Percentiles rank a stretch among this genome's conserved stretches.
phyloP scores from a whole-genome alignment of 1,284 basidiomycete species.

The Fomitiporia mediterranea region DNA sequence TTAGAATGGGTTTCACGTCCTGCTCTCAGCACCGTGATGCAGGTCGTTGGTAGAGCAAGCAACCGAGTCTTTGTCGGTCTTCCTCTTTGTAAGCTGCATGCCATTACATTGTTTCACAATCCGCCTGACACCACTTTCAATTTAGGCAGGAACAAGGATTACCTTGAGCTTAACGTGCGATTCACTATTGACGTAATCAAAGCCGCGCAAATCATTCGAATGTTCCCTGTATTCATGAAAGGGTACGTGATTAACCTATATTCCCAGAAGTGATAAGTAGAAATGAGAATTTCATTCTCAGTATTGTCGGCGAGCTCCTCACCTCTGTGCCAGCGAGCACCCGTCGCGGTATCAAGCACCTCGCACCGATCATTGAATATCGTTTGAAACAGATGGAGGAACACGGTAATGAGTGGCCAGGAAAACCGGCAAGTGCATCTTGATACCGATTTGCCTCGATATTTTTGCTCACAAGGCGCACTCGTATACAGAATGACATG shows the following conservation, averaged over 20 bases:
- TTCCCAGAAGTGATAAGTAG: neutral
- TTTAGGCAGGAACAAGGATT: conserved; percentile 40
- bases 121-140: neutral
- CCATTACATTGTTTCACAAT: neutral
- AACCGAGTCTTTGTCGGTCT: conserved; percentile 40
- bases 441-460: neutral
- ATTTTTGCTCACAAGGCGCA: neutral
- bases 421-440: conserved; percentile 34
- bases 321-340: conserved; percentile 9
- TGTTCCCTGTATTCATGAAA: conserved; percentile 37
- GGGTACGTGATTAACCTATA: conserved; percentile 28
- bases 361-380: conserved; percentile 36
- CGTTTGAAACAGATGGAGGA: conserved; percentile 30
- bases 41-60: conserved; percentile 35
- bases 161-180: conserved; percentile 31
- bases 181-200: conserved; percentile 31
- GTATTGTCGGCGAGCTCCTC: conserved; percentile 7
- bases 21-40: conserved; percentile 19
- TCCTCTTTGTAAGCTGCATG: conserved; percentile 34
- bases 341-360: conserved; percentile 25
- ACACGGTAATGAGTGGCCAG: conserved; percentile 32
- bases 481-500: conserved; percentile 34
- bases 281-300: too few species aligned
- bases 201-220: conserved; percentile 27
- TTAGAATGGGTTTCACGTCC: conserved; percentile 31